Base-by-base conservation (phyloP, 352 stramenopile species). In the Globisporangium iwayamae region DNA sequence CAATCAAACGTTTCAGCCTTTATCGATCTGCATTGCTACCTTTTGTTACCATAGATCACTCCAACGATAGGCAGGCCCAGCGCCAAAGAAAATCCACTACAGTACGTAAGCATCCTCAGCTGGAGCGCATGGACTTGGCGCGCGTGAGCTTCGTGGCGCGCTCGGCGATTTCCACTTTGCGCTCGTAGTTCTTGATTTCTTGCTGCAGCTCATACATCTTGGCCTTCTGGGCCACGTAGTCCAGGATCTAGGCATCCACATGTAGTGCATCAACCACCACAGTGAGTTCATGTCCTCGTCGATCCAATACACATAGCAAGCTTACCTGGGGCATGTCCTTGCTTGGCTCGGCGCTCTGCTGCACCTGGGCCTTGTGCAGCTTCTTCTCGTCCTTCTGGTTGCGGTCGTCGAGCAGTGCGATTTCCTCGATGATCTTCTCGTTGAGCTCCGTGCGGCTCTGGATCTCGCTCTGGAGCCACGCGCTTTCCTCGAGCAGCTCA, bases 161-260 rank as follows among this genome's bases (percentile, higher is more conserved):
- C 56, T 97, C 90, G 4, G 86, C 79, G 58, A 98, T 97, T 65
- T 97, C 91, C 25, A 98, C 80, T 70, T 98, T 98, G 38, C 93
- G 86, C 57, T 96, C 86, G 69, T 96, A 98, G 69, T 97, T 96
- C 51, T 87, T 93, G 64, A 97, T 75, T 50, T 91, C 78, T 20
- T 88, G 72, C 56, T 95, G 74, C 18, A 98, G 67, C 48, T 96
- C 85, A 55, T 94, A 97, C 72, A 94, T 86, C 48, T 96, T 85
- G 41, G 84, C 84, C 60, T 97, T 98, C 63, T 97, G 89, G 0
- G 65, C 70, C 5, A 98, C 86, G 59, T 98, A 98, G 69, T 98
- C 89, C n/a, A 96, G 66, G 54, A 97, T 87, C 76, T 85, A 25
- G 20, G 10, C 13, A 39, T 16, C 10, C 16, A 36, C 28, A 48